phyloP scores from a whole-genome alignment of 106 monocot species.

The Dendrobium chrysotoxum region DNA sequence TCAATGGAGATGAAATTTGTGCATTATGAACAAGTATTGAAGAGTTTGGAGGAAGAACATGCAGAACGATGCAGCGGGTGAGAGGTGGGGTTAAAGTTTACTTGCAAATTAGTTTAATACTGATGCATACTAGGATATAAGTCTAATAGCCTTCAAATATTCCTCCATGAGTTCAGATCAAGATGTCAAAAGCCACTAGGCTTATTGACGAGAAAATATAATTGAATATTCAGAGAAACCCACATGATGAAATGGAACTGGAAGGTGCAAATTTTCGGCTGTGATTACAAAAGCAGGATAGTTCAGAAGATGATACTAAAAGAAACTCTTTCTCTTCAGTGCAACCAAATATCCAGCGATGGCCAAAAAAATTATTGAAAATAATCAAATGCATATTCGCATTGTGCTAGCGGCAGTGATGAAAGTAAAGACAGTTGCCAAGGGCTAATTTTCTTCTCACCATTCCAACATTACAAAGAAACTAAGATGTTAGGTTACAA shows the following conservation, averaged over 20 bases:
- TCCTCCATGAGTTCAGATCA: neutral
- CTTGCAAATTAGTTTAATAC: neutral
- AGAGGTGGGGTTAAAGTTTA: neutral
- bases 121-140: neutral
- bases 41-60: neutral
- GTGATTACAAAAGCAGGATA: neutral
- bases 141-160: neutral
- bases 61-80: neutral
- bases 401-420: neutral
- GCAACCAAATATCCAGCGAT: neutral
- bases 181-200: neutral
- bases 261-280: neutral
- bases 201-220: neutral
- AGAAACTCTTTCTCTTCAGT: neutral
- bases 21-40: neutral
- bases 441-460: neutral
- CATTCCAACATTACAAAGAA: neutral
- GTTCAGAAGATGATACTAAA: neutral
- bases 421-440: neutral
- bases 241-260: neutral
- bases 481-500: neutral
- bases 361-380: neutral
- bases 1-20: neutral
- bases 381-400: neutral
- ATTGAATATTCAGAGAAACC: neutral